Evolutionary conservation across 2,329 filamentous ascomycete species (phyloP), one percentile per base, ranked within the genome.

Genomic region (Epicoccum nigrum): DNA sequence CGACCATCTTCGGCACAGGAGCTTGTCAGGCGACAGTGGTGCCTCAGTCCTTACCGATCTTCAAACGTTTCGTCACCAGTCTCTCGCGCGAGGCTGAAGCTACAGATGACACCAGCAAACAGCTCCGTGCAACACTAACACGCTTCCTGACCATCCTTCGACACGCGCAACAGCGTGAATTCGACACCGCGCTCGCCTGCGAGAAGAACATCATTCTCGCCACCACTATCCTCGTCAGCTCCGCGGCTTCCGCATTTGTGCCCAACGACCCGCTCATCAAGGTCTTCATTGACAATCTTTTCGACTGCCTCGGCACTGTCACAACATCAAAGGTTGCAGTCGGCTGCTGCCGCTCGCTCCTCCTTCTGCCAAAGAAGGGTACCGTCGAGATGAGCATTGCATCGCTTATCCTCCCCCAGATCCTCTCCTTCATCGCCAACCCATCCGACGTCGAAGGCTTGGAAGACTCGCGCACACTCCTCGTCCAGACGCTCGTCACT

Each of bases 181-280:
- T 80, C 4, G 86, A 92, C 16, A 86, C 88, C 4, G 91, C 92
- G 3, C 79, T 99, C 19, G 80, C 88, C 1, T 96, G 92, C 70
- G 93, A 97, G 66, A 97, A 95, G 78, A 99, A 97, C 67, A 89
- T 88, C 4, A 83, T 99, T 4, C 80, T 99, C 39, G 90, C 92
- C 1, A 87, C 88, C 38, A 96, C 94, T 0, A 89, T 99, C 53
- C 82, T 99, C 7, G 86, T 99, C 54, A 96, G 91, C 7, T 87
- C 87, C 32, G 89, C 90, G 6, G 82, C 85, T 53, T 89, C 89
- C 59, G 81, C 86, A 34, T 82, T 97, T 47, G 83, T 86, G 0
- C 83, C 89, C 1, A 84, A 83, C 33, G 92, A 97, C 62, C 84
- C 87, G 7, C 80, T 95, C 1, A 83, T 96, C 37, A 77, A 81